These are phyloP conservation scores for Raphidocelis subcapitata DNA, from an alignment of 139 green algal genomes.

Conservation along the genomic window DNA sequence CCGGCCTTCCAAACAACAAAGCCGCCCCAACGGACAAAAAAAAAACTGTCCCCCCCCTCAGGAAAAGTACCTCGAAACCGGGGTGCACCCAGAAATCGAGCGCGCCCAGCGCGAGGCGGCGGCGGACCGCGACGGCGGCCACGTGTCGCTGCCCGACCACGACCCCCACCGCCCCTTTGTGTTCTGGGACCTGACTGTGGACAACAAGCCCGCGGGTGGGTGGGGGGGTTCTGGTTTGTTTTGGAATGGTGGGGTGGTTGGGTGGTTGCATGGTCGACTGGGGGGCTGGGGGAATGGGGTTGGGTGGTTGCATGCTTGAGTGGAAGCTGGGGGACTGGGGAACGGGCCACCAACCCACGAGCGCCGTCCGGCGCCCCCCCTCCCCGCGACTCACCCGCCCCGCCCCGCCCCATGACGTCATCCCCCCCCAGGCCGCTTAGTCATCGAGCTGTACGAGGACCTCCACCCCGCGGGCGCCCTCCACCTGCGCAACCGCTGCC, in stretches of 20 bases:
- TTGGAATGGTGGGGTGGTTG: too few relatives aligned
- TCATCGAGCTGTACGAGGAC: constrained; percentile 77
- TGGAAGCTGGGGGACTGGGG: neutral
- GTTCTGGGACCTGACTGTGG: constrained; percentile 59
- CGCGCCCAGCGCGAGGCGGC: constrained; percentile 2
- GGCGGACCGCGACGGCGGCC: constrained; percentile 22
- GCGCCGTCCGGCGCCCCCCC: too few relatives aligned
- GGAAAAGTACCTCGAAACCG: neutral
- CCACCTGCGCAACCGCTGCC: constrained; percentile 62
- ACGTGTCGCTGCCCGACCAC: constrained; percentile 43
- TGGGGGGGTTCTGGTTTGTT: too few relatives aligned
- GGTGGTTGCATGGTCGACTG: too few relatives aligned
- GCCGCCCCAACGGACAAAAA: too few relatives aligned
- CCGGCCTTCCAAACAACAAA: too few relatives aligned
- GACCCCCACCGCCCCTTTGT: constrained; percentile 49
- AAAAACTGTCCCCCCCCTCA: too few relatives aligned
- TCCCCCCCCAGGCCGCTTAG: constrained; percentile 49
- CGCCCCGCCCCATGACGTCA: neutral
- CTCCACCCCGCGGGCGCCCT: constrained; percentile 44
- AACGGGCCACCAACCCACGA: too few relatives aligned
- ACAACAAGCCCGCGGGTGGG: constrained; percentile 37
- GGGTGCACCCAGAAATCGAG: constrained; percentile 27
- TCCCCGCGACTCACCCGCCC: too few relatives aligned
- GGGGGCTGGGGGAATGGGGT: neutral
- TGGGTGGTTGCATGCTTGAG: neutral